phyloP scores from a whole-genome alignment of 2,329 filamentous ascomycete genomes.

The Xylaria sp. region DNA sequence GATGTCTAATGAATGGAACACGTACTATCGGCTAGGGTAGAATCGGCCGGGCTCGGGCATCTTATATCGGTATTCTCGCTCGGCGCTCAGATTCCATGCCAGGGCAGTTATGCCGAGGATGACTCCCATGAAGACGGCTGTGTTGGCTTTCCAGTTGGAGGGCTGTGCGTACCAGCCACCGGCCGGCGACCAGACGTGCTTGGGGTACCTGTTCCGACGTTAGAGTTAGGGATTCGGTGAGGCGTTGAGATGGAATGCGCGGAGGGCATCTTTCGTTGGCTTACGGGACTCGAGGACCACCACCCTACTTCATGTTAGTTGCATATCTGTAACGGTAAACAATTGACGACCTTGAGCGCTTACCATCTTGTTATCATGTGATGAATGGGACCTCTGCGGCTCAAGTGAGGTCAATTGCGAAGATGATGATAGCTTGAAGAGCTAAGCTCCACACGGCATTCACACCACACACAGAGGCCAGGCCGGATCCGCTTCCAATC shows the following conservation, averaged over 20 bases:
- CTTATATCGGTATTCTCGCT: slow-evolving; percentile 76
- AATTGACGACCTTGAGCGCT: slow-evolving; percentile 37
- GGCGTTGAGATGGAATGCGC: slow-evolving; percentile 12
- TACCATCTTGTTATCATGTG: slow-evolving; percentile 65
- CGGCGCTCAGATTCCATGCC: slow-evolving; percentile 76
- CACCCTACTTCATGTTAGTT: slow-evolving; percentile 69
- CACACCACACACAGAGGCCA: slow-evolving; percentile 17
- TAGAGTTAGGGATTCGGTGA: slow-evolving; percentile 28
- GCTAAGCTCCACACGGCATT: too few relatives aligned
- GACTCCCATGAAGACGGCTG: slow-evolving; percentile 75
- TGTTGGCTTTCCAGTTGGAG: slow-evolving; percentile 94
- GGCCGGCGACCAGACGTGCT: slow-evolving; percentile 98
- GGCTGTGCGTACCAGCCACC: slow-evolving; percentile 98
- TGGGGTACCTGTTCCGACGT: slow-evolving; percentile 78
- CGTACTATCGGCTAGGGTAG: slow-evolving; percentile 88
- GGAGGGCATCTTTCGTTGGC: slow-evolving; percentile 42
- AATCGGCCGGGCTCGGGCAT: slow-evolving; percentile 84
- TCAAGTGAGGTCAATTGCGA: slow-evolving; percentile 50
- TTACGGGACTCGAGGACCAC: slow-evolving; percentile 75
- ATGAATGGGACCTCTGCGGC: slow-evolving; percentile 43
- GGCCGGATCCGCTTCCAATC: slow-evolving; percentile 27
- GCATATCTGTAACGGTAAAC: neutral
- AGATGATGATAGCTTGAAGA: slow-evolving; percentile 24
- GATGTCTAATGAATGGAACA: slow-evolving; percentile 19
- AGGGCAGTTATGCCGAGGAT: slow-evolving; percentile 74